These are phyloP conservation scores for Aspergillus luchuensis DNA, from an alignment of 2,329 filamentous ascomycete species.

Conservation along the genomic window DNA sequence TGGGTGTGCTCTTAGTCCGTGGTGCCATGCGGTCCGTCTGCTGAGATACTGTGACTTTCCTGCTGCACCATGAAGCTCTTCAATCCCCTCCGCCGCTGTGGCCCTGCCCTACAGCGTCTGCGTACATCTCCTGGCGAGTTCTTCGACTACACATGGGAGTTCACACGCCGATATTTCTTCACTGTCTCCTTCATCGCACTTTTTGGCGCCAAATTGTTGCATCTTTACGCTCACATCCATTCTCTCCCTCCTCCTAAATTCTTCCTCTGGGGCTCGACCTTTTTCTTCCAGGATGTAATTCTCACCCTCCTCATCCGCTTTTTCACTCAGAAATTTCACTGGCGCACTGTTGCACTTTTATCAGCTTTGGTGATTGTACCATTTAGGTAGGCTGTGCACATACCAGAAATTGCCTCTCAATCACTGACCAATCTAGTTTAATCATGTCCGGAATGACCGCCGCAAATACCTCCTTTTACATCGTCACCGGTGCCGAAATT, in stretches of 20 bases:
- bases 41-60: background rate
- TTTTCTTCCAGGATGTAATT: slow-evolving; percentile 35
- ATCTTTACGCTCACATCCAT: slow-evolving; percentile 32
- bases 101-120: slow-evolving; percentile 9
- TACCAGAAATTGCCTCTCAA: background rate
- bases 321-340: slow-evolving; percentile 25
- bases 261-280: slow-evolving; percentile 31
- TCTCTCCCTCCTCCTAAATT: slow-evolving; percentile 28
- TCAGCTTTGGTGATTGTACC: slow-evolving; percentile 29
- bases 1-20: background rate
- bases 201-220: slow-evolving; percentile 29
- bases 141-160: slow-evolving; percentile 31
- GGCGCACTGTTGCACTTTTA: slow-evolving; percentile 23
- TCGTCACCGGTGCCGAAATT: slow-evolving; percentile 39
- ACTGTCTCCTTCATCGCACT: slow-evolving; percentile 31
- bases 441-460: slow-evolving; percentile 37
- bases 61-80: slow-evolving; percentile 12
- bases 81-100: slow-evolving; percentile 10
- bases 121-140: slow-evolving; percentile 19
- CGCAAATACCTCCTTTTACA: slow-evolving; percentile 37
- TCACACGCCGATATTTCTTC: slow-evolving; percentile 35
- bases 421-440: slow-evolving; percentile 22
- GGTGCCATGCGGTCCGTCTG: slow-evolving; percentile 7
- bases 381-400: slow-evolving; percentile 29
- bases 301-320: slow-evolving; percentile 28